phyloP scores from a whole-genome alignment of 805 yeast genomes.

The Millerozyma miso region DNA sequence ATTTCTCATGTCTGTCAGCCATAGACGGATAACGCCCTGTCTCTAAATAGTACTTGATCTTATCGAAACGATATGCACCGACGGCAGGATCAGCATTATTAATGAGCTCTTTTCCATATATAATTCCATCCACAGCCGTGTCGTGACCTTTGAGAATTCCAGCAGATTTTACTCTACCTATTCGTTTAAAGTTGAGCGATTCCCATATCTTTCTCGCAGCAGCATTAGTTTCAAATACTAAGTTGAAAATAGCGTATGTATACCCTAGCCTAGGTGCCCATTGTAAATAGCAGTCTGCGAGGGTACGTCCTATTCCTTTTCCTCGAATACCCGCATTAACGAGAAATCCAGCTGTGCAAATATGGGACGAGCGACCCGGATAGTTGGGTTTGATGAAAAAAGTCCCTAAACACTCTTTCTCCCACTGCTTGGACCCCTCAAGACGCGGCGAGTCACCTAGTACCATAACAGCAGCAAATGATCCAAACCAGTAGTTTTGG shows the following conservation, averaged over 20 bases:
- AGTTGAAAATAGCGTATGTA: conserved; percentile 75
- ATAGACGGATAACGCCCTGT: conserved; percentile 84
- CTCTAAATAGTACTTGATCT: conserved; percentile 70
- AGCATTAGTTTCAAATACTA: conserved; percentile 84
- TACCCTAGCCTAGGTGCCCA: conserved; percentile 93
- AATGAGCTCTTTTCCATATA: conserved; percentile 77
- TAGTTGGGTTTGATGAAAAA: conserved; percentile 82
- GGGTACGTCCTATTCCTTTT: conserved; percentile 82
- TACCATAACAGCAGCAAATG: conserved; percentile 72
- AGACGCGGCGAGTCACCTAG: conserved; percentile 63
- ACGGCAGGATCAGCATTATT: conserved; percentile 47
- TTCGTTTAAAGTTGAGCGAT: conserved; percentile 64
- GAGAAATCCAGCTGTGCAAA: conserved; percentile 83
- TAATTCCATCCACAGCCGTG: conserved; percentile 79
- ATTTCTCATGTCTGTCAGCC: conserved; percentile 79
- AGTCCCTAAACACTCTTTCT: conserved; percentile 85
- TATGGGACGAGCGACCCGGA: conserved; percentile 90
- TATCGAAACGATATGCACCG: conserved; percentile 64
- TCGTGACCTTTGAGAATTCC: conserved; percentile 84
- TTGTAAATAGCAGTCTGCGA: conserved; percentile 77
- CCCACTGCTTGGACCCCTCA: conserved; percentile 70
- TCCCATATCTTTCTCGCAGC: conserved; percentile 81
- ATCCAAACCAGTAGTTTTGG: conserved; percentile 82
- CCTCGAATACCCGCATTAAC: conserved; percentile 93
- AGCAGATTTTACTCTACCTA: conserved; percentile 82